A percentile compares a stretch with the other conserved stretches of the same genome.
Evolutionary conservation across 1,284 basidiomycete species (phyloP).

Genomic region (Naganishia liquefaciens): DNA sequence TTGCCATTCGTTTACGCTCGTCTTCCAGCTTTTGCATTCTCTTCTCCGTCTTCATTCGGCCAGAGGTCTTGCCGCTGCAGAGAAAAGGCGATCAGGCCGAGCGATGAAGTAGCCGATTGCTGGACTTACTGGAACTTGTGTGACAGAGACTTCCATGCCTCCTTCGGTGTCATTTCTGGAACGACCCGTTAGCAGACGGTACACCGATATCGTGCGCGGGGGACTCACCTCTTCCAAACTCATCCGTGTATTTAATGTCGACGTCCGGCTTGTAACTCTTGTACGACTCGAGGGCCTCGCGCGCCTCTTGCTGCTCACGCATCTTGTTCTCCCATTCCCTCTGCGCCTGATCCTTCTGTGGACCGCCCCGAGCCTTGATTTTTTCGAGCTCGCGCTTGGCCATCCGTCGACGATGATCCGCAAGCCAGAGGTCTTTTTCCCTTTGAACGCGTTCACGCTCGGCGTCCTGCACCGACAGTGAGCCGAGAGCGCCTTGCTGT

Average conservation of each 20-base stretch:
- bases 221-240: conserved; percentile 66
- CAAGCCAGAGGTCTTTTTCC: conserved; percentile 86
- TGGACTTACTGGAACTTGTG: conserved; percentile 78
- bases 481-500: conserved; percentile 83
- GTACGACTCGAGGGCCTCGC: conserved; percentile 78
- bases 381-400: conserved; percentile 78
- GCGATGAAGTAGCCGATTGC: not conserved
- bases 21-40: conserved; percentile 89
- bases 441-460: conserved; percentile 80
- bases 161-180: conserved; percentile 74
- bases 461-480: conserved; percentile 65
- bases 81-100: conserved; percentile 9
- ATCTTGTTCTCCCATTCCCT: conserved; percentile 91
- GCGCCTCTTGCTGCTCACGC: conserved; percentile 87
- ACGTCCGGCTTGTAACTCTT: conserved; percentile 95
- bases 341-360: conserved; percentile 82
- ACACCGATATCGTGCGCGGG: not conserved
- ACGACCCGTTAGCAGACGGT: conserved; percentile 19
- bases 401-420: conserved; percentile 73
- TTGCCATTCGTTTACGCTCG: conserved; percentile 84
- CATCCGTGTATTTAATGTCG: conserved; percentile 94
- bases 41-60: conserved; percentile 93
- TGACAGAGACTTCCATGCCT: conserved; percentile 93
- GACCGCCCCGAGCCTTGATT: conserved; percentile 70
- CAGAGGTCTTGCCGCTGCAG: conserved; percentile 75